Percentiles rank a stretch among this genome's conserved stretches.
These are phyloP conservation scores for Verticillium longisporum DNA, from an alignment of 2,329 filamentous ascomycete species.

Conservation along the genomic window DNA sequence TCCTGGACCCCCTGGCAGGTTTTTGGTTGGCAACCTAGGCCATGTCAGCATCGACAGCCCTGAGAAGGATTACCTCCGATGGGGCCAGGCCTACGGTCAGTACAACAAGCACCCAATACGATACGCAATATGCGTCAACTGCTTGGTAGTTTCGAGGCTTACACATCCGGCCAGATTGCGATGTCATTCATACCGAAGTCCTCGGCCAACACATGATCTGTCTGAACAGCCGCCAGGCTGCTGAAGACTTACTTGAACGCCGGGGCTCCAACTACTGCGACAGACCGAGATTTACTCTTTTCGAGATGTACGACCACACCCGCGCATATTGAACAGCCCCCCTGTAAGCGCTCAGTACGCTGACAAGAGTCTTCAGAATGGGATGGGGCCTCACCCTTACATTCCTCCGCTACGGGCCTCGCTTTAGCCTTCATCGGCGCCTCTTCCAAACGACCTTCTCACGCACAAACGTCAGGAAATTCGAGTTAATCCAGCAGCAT, in stretches of 20 bases:
- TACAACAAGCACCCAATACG: background rate
- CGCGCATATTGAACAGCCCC: background rate
- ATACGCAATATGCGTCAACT: background rate
- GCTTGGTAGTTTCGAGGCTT: background rate
- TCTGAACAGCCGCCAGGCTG: constrained; percentile 33
- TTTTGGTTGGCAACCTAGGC: constrained; percentile 27
- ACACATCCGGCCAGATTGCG: constrained; percentile 15
- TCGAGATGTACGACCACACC: constrained; percentile 20
- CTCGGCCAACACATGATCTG: constrained; percentile 29
- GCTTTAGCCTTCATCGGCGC: constrained; percentile 35
- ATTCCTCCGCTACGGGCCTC: constrained; percentile 33
- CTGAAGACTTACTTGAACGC: constrained; percentile 36
- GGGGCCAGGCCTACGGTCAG: constrained; percentile 46
- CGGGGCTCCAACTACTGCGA: constrained; percentile 36
- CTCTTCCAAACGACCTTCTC: constrained; percentile 36
- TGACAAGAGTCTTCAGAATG: constrained; percentile 19
- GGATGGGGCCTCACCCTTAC: constrained; percentile 39
- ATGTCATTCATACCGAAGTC: constrained; percentile 21
- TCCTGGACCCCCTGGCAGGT: constrained; percentile 14
- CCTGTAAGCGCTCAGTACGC: background rate
- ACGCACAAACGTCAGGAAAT: constrained; percentile 26
- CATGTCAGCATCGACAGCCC: constrained; percentile 22
- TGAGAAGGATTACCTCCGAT: constrained; percentile 10
- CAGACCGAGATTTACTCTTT: constrained; percentile 35
- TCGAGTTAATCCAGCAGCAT: constrained; percentile 23